Evolutionary conservation across 805 yeast genomes (phyloP), one percentile per base, ranked within the genome.

Genomic region (Debaryomyces prosopidis): DNA sequence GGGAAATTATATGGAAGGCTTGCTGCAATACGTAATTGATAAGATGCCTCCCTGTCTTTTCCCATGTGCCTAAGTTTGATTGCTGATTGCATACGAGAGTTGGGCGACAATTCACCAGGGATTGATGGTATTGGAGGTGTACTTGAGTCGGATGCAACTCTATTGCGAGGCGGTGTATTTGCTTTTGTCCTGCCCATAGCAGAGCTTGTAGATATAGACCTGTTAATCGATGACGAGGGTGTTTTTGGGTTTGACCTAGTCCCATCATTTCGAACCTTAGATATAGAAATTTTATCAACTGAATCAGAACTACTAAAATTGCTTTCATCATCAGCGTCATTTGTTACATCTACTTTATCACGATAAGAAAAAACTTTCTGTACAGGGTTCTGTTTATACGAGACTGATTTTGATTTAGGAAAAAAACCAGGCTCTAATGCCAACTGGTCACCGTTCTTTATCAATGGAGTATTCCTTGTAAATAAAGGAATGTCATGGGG

Each of bases 1-100:
- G 72, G 67, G 36, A 82, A 79, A 49, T 69, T 72, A 50, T 77
- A 73, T 6, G 88, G 87, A n/a, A 69, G 63, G 44, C 73, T 71
- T 4, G 91, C 85, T 1, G 88, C 86, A 26, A 76, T 70, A 50
- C 80, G 82, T 44, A 87, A 66, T 52, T 83, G 87, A 53, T 82
- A 80, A 1, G 90, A 76, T 3, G 89, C 84, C 54, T 84, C 92
- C 38, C 82, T 74, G 31, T 80, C 76, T 42, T 83, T 78, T 1
- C 88, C 89, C 27, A 75, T 63, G 33, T 75, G 75, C 43, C 87
- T 71, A 39, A 81, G 65, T 14, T 73, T 72, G 7, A 72, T 63
- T 0, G 85, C 85, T 49, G 68, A 52, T 11, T 65, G 58, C 1
- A 74, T 73, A 39, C 79, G 54, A 7, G 69, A 44, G 12, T 68